Base-by-base conservation (phyloP, 495 filamentous ascomycete species). In the Neurospora africana region DNA sequence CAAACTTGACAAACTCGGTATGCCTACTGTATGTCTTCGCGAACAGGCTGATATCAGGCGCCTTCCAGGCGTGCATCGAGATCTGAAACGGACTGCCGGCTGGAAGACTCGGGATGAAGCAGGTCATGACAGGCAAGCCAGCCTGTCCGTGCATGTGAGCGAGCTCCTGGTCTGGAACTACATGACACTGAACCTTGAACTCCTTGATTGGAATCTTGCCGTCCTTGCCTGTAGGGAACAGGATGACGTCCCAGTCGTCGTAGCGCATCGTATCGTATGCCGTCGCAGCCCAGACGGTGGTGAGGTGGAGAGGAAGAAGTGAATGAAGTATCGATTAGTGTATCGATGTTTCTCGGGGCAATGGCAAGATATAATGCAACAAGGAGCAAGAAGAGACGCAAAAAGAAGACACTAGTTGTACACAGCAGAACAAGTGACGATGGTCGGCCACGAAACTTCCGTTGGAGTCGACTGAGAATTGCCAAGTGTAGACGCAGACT, bases 131-230 rank as follows among this genome's bases (percentile, higher is more conserved):
- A 2, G 93, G 92, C 40, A 93, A 78, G 68, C 81, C 82, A 27
- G 75, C 75, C 6, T 82, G 76, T 36, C 83, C 83, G 68, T 85
- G 81, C 36, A 79, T 78, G 71, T 82, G 80, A 40, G 79, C 75
- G 58, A 86, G 81, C 74, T 86, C 84, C 70, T 84, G 78, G 77
- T 94, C 92, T 43, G 88, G 88, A 43, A 90, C 87, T 21, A 91
- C 91, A 80, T 90, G 91, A 80, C 93, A 97, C 75, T 88, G 86
- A 19, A 92, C 93, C 77, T 90, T 91, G 87, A 95, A 97, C 78
- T 97, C 93, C 78, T 94, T 92, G 58, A 95, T 79, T 10, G 93
- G 93, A 21, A 91, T 85, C 71, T 83, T 83, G 68, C 76, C 78
- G 73, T 85, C 83, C 69, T 78, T 79, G 30, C 75, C 79, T 23